phyloP scores from a whole-genome alignment of 805 yeast species.

The Nakazawaea molendinolei region DNA sequence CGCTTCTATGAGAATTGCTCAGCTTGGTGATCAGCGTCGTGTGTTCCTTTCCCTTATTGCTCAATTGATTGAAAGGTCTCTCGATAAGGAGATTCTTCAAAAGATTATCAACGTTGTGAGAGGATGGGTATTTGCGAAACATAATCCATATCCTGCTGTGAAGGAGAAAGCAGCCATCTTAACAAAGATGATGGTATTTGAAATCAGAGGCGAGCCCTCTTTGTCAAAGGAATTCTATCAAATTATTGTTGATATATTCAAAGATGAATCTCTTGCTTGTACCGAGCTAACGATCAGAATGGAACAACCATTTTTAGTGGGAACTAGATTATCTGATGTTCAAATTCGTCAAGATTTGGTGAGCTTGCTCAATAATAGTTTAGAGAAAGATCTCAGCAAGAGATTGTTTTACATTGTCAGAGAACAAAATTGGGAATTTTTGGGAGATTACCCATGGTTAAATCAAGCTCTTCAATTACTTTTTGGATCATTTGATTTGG shows the following conservation, averaged over 20 bases:
- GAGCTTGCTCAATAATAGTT: slow-evolving; percentile 68
- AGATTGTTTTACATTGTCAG: slow-evolving; percentile 81
- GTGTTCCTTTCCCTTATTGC: slow-evolving; percentile 81
- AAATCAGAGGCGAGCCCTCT: slow-evolving; percentile 77
- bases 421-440: slow-evolving; percentile 95
- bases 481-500: slow-evolving; percentile 66
- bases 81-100: slow-evolving; percentile 66
- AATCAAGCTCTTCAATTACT: slow-evolving; percentile 87
- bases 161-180: slow-evolving; percentile 95
- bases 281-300: slow-evolving; percentile 88
- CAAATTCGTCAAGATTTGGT: slow-evolving; percentile 69
- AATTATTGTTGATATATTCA: slow-evolving; percentile 82
- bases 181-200: slow-evolving; percentile 90
- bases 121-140: slow-evolving; percentile 81
- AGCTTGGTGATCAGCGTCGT: slow-evolving; percentile 90
- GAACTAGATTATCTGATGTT: slow-evolving; percentile 78
- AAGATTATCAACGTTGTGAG: slow-evolving; percentile 75
- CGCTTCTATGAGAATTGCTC: slow-evolving; percentile 73
- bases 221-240: slow-evolving; percentile 74
- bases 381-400: slow-evolving; percentile 72
- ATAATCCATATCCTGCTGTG: slow-evolving; percentile 84
- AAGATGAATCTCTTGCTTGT: slow-evolving; percentile 66
- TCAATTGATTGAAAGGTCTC: slow-evolving; percentile 82
- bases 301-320: slow-evolving; percentile 95
- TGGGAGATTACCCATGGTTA: slow-evolving; percentile 91